Conservation (phyloP, 495 filamentous ascomycete genomes). For the Lasiosphaeria ovina region DNA sequence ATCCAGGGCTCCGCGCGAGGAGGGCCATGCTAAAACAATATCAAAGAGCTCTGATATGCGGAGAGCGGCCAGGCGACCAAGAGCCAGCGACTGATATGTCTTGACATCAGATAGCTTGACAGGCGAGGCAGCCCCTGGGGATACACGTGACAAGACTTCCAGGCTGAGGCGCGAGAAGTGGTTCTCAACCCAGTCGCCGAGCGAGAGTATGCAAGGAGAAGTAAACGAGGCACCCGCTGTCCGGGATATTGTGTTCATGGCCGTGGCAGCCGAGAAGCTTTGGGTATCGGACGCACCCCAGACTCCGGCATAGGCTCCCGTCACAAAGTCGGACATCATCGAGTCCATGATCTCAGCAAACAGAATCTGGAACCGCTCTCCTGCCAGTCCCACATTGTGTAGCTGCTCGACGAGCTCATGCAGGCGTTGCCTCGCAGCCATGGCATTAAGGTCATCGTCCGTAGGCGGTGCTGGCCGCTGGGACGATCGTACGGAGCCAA, state of each 20-base stretch:
- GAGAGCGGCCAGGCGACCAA: slow-evolving; percentile 73
- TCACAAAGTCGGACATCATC: slow-evolving; percentile 66
- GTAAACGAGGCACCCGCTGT: slow-evolving; percentile 39
- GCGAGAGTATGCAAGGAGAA: slow-evolving; percentile 53
- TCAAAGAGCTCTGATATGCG: slow-evolving; percentile 84
- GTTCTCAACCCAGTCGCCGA: slow-evolving; percentile 71
- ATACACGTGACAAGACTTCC: slow-evolving; percentile 53
- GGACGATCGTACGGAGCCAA: slow-evolving; percentile 10
- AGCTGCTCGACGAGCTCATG: slow-evolving; percentile 59
- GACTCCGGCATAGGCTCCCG: slow-evolving; percentile 55
- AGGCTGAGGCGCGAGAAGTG: slow-evolving; percentile 64
- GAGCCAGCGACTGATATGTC: slow-evolving; percentile 78
- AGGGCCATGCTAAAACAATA: slow-evolving; percentile 81
- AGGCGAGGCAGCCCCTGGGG: slow-evolving; percentile 22
- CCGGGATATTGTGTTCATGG: slow-evolving; percentile 23
- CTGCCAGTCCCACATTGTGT: slow-evolving; percentile 69
- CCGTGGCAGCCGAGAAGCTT: slow-evolving; percentile 17
- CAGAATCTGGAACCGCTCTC: slow-evolving; percentile 68
- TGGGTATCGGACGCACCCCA: slow-evolving; percentile 42
- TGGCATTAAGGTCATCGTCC: slow-evolving; percentile 23
- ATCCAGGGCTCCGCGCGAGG: slow-evolving; percentile 75
- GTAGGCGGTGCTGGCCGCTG: slow-evolving; percentile 21
- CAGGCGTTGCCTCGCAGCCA: slow-evolving; percentile 52
- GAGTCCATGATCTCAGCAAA: slow-evolving; percentile 73
- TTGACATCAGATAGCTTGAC: slow-evolving; percentile 62